Conservation (phyloP, 345 rosid species). For the Cochlearia excelsa region DNA sequence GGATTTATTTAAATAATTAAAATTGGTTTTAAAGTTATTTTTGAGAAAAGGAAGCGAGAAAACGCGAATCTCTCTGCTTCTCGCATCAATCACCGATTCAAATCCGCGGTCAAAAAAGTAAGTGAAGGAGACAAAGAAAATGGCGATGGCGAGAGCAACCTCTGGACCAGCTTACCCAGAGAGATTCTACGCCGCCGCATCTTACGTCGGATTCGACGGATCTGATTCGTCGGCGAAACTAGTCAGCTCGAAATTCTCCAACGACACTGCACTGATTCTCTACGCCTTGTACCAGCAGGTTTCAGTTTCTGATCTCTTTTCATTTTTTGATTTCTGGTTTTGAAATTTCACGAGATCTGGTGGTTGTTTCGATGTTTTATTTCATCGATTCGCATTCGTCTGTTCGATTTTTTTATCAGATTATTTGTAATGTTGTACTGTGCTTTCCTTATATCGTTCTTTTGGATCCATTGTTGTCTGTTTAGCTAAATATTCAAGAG, state of each 20-base stretch:
- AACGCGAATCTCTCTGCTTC: constrained; percentile 24
- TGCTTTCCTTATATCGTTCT: no score
- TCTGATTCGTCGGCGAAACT: constrained; percentile 53
- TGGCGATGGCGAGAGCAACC: constrained; percentile 80
- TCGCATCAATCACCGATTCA: constrained; percentile 31
- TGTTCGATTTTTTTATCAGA: no score
- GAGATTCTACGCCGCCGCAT: constrained; percentile 92
- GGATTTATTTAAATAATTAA: no score
- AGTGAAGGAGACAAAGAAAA: constrained; percentile 10
- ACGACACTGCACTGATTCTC: constrained; percentile 78
- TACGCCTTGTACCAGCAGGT: constrained; percentile 94
- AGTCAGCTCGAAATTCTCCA: constrained; percentile 69
- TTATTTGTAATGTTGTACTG: not conserved
- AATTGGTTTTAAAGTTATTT: no score
- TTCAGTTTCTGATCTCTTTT: constrained; percentile 22
- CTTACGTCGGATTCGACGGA: constrained; percentile 88
- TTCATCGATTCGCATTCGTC: constrained; percentile 16
- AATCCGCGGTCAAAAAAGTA: constrained; percentile 25
- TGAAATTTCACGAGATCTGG: constrained; percentile 35
- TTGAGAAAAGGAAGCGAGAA: constrained; percentile 10
- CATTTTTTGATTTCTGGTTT: not conserved
- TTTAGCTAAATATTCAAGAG: constrained; percentile 6
- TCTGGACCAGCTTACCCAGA: constrained; percentile 97
- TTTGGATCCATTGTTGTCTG: constrained; percentile 2
- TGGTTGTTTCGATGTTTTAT: not conserved